Evolutionary conservation across 2,329 filamentous ascomycete genomes (phyloP).

Genomic region (Claviceps quebecensis): DNA sequence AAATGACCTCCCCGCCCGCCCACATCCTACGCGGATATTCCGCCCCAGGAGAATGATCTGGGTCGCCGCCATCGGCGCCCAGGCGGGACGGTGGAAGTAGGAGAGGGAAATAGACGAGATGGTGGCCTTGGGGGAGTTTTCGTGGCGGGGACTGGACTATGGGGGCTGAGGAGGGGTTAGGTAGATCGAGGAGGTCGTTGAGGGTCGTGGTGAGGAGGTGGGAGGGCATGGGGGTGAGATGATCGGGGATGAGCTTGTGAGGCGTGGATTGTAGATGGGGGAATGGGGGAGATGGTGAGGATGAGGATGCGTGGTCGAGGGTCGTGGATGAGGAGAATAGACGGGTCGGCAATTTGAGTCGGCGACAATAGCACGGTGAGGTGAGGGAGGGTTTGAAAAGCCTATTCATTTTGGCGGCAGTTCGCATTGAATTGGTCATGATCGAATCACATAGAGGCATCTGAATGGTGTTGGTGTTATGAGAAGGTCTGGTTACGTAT

Average conservation of each 20-base stretch:
- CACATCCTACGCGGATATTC: constrained; percentile 71
- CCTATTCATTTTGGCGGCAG: not conserved
- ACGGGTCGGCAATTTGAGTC: not conserved
- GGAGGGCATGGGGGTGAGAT: constrained; percentile 43
- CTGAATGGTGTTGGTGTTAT: no score
- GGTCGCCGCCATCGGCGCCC: constrained; percentile 73
- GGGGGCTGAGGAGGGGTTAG: constrained; percentile 6
- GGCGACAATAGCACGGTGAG: not conserved
- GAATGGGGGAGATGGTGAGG: not conserved
- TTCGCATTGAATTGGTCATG: not conserved
- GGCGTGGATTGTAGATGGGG: not conserved
- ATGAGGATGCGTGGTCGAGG: not conserved
- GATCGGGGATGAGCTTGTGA: constrained; percentile 27
- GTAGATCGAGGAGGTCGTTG: constrained; percentile 32
- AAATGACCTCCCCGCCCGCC: constrained; percentile 64
- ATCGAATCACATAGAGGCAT: not conserved
- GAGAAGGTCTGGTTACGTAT: not conserved
- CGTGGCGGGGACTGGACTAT: constrained; percentile 11
- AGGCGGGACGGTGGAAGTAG: constrained; percentile 47
- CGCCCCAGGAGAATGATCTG: constrained; percentile 57
- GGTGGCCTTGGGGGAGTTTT: constrained; percentile 52
- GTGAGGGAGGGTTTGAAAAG: not conserved
- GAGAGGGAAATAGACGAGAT: constrained; percentile 78
- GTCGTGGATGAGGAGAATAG: not conserved
- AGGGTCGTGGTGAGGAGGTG: constrained; percentile 53